phyloP scores from a whole-genome alignment of 257 asterid genomes.

The Ilex aquifolium region DNA sequence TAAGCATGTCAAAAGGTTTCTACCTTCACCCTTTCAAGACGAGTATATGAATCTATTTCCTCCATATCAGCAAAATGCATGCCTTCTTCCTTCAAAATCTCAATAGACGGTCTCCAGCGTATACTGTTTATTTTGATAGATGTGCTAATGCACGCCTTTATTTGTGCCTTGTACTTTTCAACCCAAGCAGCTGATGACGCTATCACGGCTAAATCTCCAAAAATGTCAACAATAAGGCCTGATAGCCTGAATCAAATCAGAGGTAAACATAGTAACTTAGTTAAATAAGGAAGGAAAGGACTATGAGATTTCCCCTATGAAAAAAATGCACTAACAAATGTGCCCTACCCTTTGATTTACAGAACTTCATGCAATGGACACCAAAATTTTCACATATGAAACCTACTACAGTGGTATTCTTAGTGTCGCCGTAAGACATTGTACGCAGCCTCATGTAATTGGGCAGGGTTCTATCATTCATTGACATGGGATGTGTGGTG shows the following conservation, averaged over 20 bases:
- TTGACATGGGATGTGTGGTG: too few relatives aligned
- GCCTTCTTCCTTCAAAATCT: constrained; percentile 95
- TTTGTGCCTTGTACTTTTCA: constrained; percentile 74
- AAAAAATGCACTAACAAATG: background rate
- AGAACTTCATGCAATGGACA: too few relatives aligned
- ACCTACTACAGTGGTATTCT: too few relatives aligned
- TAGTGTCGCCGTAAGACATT: too few relatives aligned
- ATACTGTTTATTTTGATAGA: constrained; percentile 45
- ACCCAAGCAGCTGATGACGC: constrained; percentile 99
- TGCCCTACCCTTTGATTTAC: background rate
- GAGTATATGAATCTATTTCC: constrained; percentile 27
- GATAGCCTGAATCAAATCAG: constrained; percentile 58
- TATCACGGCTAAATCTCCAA: constrained; percentile 86
- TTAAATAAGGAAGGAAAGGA: background rate
- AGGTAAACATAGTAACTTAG: background rate
- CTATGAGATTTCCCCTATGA: background rate
- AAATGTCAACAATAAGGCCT: constrained; percentile 81
- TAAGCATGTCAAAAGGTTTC: constrained; percentile 6
- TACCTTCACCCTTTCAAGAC: constrained; percentile 63
- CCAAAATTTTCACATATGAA: too few relatives aligned
- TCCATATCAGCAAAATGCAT: constrained; percentile 44
- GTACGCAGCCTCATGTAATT: too few relatives aligned
- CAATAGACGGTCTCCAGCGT: constrained; percentile 83
- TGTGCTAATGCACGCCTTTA: constrained; percentile 44
- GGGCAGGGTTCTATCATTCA: too few relatives aligned